These are phyloP conservation scores for Cokeromyces recurvatus DNA, from an alignment of 371 early-diverging fungal species.

Conservation along the genomic window DNA sequence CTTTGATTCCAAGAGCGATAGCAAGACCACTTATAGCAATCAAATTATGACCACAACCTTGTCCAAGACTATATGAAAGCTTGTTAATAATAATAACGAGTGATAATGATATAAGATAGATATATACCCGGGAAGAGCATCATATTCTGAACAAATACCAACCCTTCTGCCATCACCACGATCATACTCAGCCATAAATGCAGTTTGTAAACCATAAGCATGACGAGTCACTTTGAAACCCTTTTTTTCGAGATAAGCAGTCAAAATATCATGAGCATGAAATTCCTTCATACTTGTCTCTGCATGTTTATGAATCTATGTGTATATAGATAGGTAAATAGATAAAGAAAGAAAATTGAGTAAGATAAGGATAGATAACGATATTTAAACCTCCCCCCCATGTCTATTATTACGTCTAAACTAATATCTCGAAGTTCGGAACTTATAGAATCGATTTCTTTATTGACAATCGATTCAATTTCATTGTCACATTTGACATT, in stretches of 20 bases:
- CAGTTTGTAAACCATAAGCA: slow-evolving; percentile 55
- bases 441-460: slow-evolving; percentile 40
- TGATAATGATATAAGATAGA: background rate
- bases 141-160: slow-evolving; percentile 62
- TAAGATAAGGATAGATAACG: background rate
- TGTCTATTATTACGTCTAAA: slow-evolving; percentile 33
- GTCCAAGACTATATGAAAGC: slow-evolving; percentile 39
- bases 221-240: slow-evolving; percentile 54
- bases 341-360: too few relatives aligned
- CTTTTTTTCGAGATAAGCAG: slow-evolving; percentile 48
- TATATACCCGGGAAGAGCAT: slow-evolving; percentile 55
- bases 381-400: background rate
- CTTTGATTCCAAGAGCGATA: slow-evolving; percentile 56
- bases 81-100: background rate
- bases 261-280: slow-evolving; percentile 50
- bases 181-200: slow-evolving; percentile 57
- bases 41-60: slow-evolving; percentile 66
- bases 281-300: slow-evolving; percentile 57
- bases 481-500: slow-evolving; percentile 17
- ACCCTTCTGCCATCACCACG: slow-evolving; percentile 37
- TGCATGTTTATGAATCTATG: slow-evolving; percentile 55
- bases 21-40: slow-evolving; percentile 73
- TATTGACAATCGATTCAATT: slow-evolving; percentile 20
- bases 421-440: slow-evolving; percentile 52
- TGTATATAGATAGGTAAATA: too few relatives aligned